Base-by-base conservation (phyloP, 1,284 basidiomycete species). In the Porogramme epimiltina region DNA sequence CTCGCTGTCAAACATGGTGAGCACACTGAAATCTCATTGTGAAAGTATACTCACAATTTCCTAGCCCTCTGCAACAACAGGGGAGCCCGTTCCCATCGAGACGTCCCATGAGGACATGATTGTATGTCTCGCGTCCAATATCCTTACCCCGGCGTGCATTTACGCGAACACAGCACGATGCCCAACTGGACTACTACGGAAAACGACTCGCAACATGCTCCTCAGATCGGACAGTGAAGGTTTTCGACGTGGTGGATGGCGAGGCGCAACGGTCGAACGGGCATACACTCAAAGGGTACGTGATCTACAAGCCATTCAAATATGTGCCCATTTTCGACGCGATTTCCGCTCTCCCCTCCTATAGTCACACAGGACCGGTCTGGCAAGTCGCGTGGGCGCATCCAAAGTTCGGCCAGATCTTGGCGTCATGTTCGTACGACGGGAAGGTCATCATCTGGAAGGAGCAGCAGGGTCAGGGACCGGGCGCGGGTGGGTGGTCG, bases 301-400 rank as follows among this genome's bases (percentile, higher is more conserved):
- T 47, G 33, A 25, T 54, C 33, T n/a, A n/a, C n/a, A n/a, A n/a
- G n/a, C n/a, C n/a, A n/a, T n/a, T n/a, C n/a, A n/a, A n/a, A 3
- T 22, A 28, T n/a, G 6, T 16, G 20, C 25, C n/a, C n/a, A n/a
- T n/a, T n/a, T 18, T 11, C 23, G n/a, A 11, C 38, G 38, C 18
- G 18, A n/a, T n/a, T n/a, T n/a, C 9, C 34, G 23, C 25, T 22
- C 23, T 18, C 24, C 15, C 39, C 16, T 20, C 15, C 18, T 16
- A 18, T 56, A 91, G 94, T 45, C 97, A 98, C 72, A 93, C 94
- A 13, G 95, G 95, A 16, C 96, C 96, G 3, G 94, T 99, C 33
- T 98, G 96, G 95, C 95, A 97, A 70, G 88, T 99, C 43, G 85
- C 95, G n/a, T 99, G 96, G 97, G 96, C 93, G 6, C 95, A 99